Evolutionary conservation across 345 rosid species (phyloP).

Genomic region (thale cress (Arabidopsis thaliana)): DNA sequence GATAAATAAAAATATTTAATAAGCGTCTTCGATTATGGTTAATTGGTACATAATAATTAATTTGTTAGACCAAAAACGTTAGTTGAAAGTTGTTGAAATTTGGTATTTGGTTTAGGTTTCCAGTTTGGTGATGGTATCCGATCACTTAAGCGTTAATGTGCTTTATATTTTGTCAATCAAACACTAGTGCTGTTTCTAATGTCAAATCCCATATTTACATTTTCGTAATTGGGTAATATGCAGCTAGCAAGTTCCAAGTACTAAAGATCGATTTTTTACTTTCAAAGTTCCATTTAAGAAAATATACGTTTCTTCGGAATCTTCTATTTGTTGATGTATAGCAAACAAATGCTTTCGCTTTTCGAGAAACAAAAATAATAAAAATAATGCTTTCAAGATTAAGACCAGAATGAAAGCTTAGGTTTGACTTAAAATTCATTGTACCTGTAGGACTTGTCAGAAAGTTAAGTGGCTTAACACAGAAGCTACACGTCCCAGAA

Average conservation of each 20-base stretch:
- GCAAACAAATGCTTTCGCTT: not conserved
- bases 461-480: slow-evolving; percentile 4
- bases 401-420: slow-evolving; percentile 20
- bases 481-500: slow-evolving; percentile 31
- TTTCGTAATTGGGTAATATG: not conserved
- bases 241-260: no score
- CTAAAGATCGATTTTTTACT: no score
- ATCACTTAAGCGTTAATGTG: no score
- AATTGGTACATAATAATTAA: no score
- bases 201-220: not conserved
- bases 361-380: no score
- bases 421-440: slow-evolving; percentile 23
- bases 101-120: not conserved
- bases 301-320: not conserved
- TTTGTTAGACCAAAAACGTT: no score
- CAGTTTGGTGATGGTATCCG: no score
- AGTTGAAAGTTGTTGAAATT: slow-evolving; percentile 1
- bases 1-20: no score
- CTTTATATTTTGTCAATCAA: no score
- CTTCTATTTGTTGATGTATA: not conserved
- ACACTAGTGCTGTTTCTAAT: not conserved
- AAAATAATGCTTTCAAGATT: not conserved
- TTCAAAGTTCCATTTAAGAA: not conserved
- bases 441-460: slow-evolving; percentile 10
- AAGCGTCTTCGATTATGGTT: no score